A percentile compares a stretch with the other conserved stretches of the same genome.
Evolutionary conservation across 345 rosid genomes (phyloP).

Genomic region (Eucalyptus regnans): DNA sequence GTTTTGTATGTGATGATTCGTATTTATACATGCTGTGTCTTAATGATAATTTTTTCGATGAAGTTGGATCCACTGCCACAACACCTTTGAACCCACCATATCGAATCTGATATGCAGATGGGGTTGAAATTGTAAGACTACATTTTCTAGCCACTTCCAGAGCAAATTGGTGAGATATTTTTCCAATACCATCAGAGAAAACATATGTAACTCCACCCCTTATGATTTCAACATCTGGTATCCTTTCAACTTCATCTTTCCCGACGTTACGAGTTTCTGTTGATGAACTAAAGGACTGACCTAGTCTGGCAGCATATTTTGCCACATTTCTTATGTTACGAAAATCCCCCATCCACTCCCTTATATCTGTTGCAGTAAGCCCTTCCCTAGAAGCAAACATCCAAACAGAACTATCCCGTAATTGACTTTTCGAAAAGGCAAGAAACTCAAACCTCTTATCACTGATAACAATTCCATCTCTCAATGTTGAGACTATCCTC

Average conservation of each 20-base stretch:
- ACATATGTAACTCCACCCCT: slow-evolving; percentile 1
- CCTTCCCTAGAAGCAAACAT: slow-evolving; percentile 47
- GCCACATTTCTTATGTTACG: slow-evolving; percentile 37
- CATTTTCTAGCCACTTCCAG: slow-evolving; percentile 23
- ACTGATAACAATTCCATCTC: slow-evolving; percentile 29
- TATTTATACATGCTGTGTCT: slow-evolving; percentile 25
- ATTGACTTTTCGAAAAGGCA: slow-evolving; percentile 41
- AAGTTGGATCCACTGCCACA: slow-evolving; percentile 53
- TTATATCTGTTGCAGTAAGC: slow-evolving; percentile 22
- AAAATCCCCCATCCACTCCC: slow-evolving; percentile 31
- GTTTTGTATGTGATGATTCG: slow-evolving; percentile 9
- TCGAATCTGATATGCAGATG: slow-evolving; percentile 33
- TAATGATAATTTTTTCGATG: slow-evolving; percentile 25
- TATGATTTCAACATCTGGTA: slow-evolving; percentile 32
- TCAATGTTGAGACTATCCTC: slow-evolving; percentile 26
- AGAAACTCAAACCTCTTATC: slow-evolving; percentile 40
- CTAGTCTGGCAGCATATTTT: slow-evolving; percentile 36
- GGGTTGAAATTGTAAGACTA: slow-evolving; percentile 1
- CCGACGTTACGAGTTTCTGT: slow-evolving; percentile 24
- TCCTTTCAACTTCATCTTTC: slow-evolving; percentile 16
- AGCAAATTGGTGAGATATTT: slow-evolving; percentile 46
- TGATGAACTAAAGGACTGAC: slow-evolving; percentile 47
- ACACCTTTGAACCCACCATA: slow-evolving; percentile 59
- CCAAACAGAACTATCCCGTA: slow-evolving; percentile 46
- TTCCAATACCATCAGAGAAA: slow-evolving; percentile 51